Evolutionary conservation across 176 grass and related monocot species (phyloP).

Genomic region (Aegilops sharonensis): DNA sequence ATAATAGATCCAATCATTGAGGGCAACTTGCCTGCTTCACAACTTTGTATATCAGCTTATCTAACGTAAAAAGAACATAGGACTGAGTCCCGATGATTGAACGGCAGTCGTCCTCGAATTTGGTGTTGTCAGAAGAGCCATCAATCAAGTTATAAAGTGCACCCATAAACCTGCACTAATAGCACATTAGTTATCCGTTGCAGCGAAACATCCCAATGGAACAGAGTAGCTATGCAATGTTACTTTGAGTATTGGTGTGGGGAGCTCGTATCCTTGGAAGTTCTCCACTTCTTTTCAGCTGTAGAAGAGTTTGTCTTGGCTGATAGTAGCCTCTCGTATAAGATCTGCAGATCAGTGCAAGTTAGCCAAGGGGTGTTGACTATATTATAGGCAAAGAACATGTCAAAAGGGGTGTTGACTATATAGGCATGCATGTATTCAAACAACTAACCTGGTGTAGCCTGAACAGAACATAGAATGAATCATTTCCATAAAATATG

Average conservation of each 20-base stretch:
- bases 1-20: constrained; percentile 1
- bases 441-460: constrained; percentile 53
- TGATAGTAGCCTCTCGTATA: constrained; percentile 70
- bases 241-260: constrained; percentile 61
- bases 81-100: constrained; percentile 54
- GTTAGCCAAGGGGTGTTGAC: constrained; percentile 6
- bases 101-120: constrained; percentile 75
- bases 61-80: constrained; percentile 70
- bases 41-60: constrained; percentile 77
- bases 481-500: constrained; percentile 71
- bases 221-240: neutral
- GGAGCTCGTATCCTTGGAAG: constrained; percentile 45
- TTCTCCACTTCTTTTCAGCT: constrained; percentile 61
- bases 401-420: neutral
- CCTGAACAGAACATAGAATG: constrained; percentile 70
- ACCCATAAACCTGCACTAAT: constrained; percentile 51
- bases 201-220: neutral
- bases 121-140: constrained; percentile 64
- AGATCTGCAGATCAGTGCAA: constrained; percentile 47
- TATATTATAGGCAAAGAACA: neutral
- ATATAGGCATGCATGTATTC: constrained; percentile 8
- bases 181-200: constrained; percentile 3
- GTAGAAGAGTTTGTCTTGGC: constrained; percentile 63
- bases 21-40: constrained; percentile 50
- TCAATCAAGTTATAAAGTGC: constrained; percentile 61